Conservation (phyloP, 148 eudicot species). For the Beta vulgaris region DNA sequence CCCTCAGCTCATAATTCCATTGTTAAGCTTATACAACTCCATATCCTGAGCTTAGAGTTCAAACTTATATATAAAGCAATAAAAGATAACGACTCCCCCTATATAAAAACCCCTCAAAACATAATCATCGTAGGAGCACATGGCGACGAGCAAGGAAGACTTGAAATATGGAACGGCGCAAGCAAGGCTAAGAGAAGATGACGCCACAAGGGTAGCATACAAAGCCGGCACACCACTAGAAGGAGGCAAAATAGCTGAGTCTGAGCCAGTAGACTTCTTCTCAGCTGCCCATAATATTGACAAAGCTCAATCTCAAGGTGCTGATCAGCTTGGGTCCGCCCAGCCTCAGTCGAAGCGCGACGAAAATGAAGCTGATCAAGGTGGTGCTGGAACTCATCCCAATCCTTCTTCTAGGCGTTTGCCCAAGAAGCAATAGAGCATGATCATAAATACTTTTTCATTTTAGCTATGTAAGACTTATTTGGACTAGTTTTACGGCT, state of each 20-base stretch:
- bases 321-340: background rate
- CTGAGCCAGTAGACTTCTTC: conserved; percentile 52
- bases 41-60: no score
- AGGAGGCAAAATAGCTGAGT: conserved; percentile 60
- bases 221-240: conserved; percentile 52
- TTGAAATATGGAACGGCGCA: conserved; percentile 43
- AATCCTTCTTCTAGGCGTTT: conserved; percentile 23
- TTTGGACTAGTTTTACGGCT: no score
- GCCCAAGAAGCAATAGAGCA: conserved; percentile 28
- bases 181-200: conserved; percentile 43
- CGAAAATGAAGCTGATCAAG: conserved; percentile 9
- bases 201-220: conserved; percentile 43
- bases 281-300: conserved; percentile 38
- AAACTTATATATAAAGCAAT: no score
- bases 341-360: conserved; percentile 29
- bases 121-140: no score
- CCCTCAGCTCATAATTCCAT: no score
- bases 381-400: background rate
- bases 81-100: no score
- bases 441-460: no score
- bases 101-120: no score
- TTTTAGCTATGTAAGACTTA: no score
- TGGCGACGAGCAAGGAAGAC: conserved; percentile 39
- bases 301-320: conserved; percentile 21
- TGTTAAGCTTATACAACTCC: no score